phyloP scores from a whole-genome alignment of 2,329 filamentous ascomycete species.

The Neodidymelliopsis sp. region DNA sequence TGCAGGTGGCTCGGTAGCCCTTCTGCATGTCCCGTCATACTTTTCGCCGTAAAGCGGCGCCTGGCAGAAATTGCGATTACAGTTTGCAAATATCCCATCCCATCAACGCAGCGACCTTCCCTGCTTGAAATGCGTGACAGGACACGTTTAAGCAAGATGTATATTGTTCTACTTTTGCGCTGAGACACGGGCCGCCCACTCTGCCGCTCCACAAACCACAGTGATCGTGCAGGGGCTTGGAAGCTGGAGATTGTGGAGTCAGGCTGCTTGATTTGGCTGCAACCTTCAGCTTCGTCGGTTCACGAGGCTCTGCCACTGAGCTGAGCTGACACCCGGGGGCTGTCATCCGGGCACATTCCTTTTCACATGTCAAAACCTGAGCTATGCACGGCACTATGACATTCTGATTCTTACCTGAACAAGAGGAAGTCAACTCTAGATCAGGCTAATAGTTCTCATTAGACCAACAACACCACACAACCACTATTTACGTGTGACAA shows the following conservation, averaged over 20 bases:
- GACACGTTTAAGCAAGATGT: neutral
- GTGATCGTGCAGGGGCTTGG: conserved; percentile 5
- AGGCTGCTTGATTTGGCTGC: conserved; percentile 12
- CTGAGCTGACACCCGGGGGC: conserved; percentile 3
- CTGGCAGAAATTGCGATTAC: neutral
- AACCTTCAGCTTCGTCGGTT: conserved; percentile 7
- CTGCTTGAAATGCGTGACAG: conserved; percentile 1
- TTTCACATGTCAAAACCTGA: conserved; percentile 17
- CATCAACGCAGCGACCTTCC: conserved; percentile 7
- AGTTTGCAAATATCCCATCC: neutral
- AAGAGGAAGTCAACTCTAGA: too few relatives aligned
- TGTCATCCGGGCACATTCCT: conserved; percentile 13
- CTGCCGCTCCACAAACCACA: conserved; percentile 10
- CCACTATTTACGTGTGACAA: too few relatives aligned
- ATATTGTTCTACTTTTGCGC: neutral
- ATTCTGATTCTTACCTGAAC: too few relatives aligned
- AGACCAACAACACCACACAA: too few relatives aligned
- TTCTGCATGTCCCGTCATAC: conserved; percentile 1
- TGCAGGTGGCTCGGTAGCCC: conserved; percentile 9
- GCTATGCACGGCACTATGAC: neutral
- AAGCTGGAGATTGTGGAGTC: conserved; percentile 21
- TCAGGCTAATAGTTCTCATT: too few relatives aligned
- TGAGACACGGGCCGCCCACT: conserved; percentile 11
- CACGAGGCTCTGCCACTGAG: conserved; percentile 26
- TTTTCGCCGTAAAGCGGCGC: conserved; percentile 2